Base-by-base conservation (phyloP, 2,329 filamentous ascomycete genomes). In the Colletotrichum sp. region DNA sequence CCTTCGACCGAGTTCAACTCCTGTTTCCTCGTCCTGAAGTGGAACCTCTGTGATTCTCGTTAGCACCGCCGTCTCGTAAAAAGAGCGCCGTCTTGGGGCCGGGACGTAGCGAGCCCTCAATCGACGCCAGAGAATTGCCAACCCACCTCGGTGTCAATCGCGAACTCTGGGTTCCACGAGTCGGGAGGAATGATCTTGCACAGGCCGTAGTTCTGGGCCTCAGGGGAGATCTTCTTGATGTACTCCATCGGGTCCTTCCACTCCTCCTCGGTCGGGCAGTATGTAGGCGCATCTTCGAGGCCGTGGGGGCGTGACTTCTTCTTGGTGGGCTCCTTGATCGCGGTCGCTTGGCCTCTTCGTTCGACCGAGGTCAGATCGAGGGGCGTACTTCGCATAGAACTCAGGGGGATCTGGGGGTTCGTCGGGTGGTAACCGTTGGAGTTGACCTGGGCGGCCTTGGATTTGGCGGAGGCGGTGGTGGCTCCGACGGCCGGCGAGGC, bases 1-100 rank as follows among this genome's bases (percentile, higher is more conserved):
- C 97, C 97, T 94, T 99, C 97, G 65, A 99, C 95, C 19, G 96
- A 98, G 85, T 99, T 99, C 77, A 99, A 89, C 85, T 99, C 96
- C 85, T 99, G 97, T 84, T 98, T 96, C 83, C 97, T 92, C 16
- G 97, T 99, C 79, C 96, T 93, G 83, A 99, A 99, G 85, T 99
- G 97, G 82, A 99, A 99, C 85, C 93, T 95, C 96, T 98, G 82
- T 32, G 15, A 52, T 5, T 30, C 8, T 29, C 8, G 39, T 77
- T 13, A 74, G 34, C 63, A 67, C 16, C 25, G 30, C 4, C 67
- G 11, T 44, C 22, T 16, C 32, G 5, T 64, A 7, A 6, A 25
- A 52, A 52, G 8, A 62, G 16, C 52, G 30, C 44, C 16, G 9
- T 32, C 16, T 39, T 25, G 27, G 11, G 30, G 1, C 32, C 12